A percentile compares a stretch with the other conserved stretches of the same genome.
phyloP scores from a whole-genome alignment of 2,329 filamentous ascomycete species.

The Botrytis fabae region DNA sequence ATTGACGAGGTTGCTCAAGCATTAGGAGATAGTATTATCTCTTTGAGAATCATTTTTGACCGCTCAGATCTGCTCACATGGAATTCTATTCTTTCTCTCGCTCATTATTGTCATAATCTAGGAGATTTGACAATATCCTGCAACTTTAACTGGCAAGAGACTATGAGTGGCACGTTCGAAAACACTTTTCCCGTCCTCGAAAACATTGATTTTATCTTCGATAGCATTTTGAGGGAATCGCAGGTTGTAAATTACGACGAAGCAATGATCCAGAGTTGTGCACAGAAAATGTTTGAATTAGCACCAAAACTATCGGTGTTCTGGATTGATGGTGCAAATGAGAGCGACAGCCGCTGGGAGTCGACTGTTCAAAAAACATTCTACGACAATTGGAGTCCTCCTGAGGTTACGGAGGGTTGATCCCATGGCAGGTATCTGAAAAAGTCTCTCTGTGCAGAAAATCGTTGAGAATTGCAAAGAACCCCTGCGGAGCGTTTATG shows the following conservation, averaged over 20 bases:
- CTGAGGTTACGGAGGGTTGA: background rate
- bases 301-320: background rate
- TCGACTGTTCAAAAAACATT: background rate
- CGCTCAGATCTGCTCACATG: background rate
- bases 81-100: background rate
- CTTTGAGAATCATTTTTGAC: background rate
- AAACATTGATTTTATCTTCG: background rate
- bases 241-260: background rate
- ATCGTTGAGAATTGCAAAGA: background rate
- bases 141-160: background rate
- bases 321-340: background rate
- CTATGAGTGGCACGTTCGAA: background rate
- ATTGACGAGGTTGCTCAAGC: background rate
- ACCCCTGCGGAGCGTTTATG: background rate
- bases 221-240: background rate
- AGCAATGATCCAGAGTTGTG: background rate
- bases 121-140: background rate
- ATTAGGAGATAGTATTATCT: background rate
- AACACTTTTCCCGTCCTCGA: background rate
- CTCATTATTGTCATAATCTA: slow-evolving; percentile 1
- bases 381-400: background rate
- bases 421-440: background rate
- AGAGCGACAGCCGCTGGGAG: background rate
- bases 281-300: background rate
- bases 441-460: background rate